These are phyloP conservation scores for Pontederia crassipes DNA, from an alignment of 176 grass and related monocot genomes.

Conservation along the genomic window DNA sequence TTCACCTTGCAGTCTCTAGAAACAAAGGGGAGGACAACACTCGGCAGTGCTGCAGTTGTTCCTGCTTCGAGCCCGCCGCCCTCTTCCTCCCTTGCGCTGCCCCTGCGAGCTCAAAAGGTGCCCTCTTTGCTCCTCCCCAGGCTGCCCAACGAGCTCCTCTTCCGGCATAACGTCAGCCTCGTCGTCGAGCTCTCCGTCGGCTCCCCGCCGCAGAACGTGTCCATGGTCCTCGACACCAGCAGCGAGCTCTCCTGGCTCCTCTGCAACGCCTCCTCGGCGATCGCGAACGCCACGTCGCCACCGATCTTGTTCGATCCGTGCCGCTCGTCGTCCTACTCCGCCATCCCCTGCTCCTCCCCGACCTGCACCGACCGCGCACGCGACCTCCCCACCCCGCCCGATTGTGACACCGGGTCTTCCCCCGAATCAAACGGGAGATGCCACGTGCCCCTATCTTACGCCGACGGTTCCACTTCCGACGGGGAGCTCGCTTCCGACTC, in stretches of 20 bases:
- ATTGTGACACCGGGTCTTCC: constrained; percentile 25
- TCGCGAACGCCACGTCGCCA: neutral
- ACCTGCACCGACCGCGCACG: constrained; percentile 39
- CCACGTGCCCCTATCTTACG: constrained; percentile 68
- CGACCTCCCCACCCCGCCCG: constrained; percentile 52
- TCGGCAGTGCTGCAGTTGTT: no score
- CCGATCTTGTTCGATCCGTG: constrained; percentile 23
- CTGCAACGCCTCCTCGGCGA: constrained; percentile 37
- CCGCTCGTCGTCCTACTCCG: constrained; percentile 35
- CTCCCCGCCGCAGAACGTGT: constrained; percentile 56
- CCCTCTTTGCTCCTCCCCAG: constrained; percentile 2
- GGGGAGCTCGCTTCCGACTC: constrained; percentile 45
- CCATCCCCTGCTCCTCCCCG: constrained; percentile 37
- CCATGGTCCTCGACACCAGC: constrained; percentile 85
- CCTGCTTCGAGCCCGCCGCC: neutral
- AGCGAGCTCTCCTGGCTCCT: constrained; percentile 82
- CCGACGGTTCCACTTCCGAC: constrained; percentile 55
- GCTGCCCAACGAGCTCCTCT: constrained; percentile 31
- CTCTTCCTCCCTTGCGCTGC: constrained; percentile 1
- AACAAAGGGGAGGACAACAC: no score
- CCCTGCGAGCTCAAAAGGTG: constrained; percentile 28
- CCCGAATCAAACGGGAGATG: constrained; percentile 24
- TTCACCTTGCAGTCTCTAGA: no score
- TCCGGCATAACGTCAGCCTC: constrained; percentile 64
- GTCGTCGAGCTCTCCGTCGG: constrained; percentile 46